Evolutionary conservation across 495 filamentous ascomycete species (phyloP), one percentile per base, ranked within the genome.

Genomic region (Cercophora scortea): DNA sequence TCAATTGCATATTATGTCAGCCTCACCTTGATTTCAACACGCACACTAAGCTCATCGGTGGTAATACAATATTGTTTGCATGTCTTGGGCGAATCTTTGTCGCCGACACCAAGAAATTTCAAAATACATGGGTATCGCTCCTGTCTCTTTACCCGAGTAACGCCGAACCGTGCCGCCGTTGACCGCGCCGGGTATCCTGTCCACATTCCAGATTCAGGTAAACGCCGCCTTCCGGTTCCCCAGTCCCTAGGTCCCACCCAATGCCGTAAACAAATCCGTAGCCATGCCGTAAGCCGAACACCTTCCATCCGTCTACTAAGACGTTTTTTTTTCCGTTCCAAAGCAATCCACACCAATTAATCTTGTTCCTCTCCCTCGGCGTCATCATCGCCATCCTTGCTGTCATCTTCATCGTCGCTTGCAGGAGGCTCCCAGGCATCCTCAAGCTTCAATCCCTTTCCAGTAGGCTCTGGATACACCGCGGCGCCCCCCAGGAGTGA

Each of bases 361-460:
- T 56, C 49, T 19, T 66, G 51, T 3, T 68, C 61, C 12, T 66
- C 61, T 6, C 57, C 68, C 0, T 67, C 60, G 5, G 61, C 67
- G 7, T 72, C 69, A 3, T 62, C 70, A 12, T 76, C 71, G 8
- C 70, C 72, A 16, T 73, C 73, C 12, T 72, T 79, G 0, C 79
- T 75, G 6, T 79, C 76, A 1, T 82, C 77, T 32, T 82, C 79
- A 6, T 85, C 81, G 32, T 82, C 77, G 6, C 69, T 65, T 13
- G 68, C 73, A 7, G 87, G 85, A 11, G 89, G 88, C 34, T 82
- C 82, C 77, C 88, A 94, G 6, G 85, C 85, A 54, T 92, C 88
- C 71, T 91, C 88, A 12, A 94, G 71, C 61, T 91, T 94, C 59
- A 91, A 67, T 0, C 87, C 88, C 61, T 87, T 87, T 41, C 87